phyloP scores from a whole-genome alignment of 352 stramenopile genomes.

The Elongisporangium prolatum region DNA sequence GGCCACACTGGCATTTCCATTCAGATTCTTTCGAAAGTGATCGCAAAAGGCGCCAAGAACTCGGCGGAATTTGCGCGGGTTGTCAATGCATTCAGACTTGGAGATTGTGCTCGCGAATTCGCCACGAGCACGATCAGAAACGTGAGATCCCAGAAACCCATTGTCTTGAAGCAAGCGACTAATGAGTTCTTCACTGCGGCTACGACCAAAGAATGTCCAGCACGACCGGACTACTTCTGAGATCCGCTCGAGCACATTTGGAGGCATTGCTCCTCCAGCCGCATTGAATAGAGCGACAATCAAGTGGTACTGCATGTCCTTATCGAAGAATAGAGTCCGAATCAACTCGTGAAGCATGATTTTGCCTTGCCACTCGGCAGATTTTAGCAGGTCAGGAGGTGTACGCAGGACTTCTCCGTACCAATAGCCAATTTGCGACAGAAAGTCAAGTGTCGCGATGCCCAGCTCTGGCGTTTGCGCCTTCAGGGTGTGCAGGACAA shows the following conservation, averaged over 20 bases:
- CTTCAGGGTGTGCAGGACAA: conserved; percentile 60
- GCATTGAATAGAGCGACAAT: conserved; percentile 67
- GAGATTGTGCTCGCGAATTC: conserved; percentile 64
- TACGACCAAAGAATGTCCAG: conserved; percentile 64
- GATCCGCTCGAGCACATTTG: conserved; percentile 57
- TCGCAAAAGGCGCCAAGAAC: conserved; percentile 73
- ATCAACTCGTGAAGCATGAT: conserved; percentile 57
- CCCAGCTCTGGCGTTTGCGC: conserved; percentile 64
- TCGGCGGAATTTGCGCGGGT: conserved; percentile 77
- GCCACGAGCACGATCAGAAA: conserved; percentile 35
- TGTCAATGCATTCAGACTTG: conserved; percentile 56
- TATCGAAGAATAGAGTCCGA: conserved; percentile 72
- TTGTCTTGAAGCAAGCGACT: conserved; percentile 50
- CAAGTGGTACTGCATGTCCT: conserved; percentile 69
- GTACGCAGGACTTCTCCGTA: conserved; percentile 73
- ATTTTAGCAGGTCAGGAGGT: conserved; percentile 38
- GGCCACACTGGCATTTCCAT: neutral
- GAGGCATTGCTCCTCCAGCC: conserved; percentile 47
- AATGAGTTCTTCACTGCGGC: conserved; percentile 61
- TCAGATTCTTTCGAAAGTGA: conserved; percentile 65
- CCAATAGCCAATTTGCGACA: conserved; percentile 60
- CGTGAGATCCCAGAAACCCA: conserved; percentile 56
- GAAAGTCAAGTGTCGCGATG: conserved; percentile 44
- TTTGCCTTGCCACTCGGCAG: conserved; percentile 43
- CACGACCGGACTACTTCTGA: conserved; percentile 69